phyloP scores from a whole-genome alignment of 1,139 yeast species.

The Yamadazyma diospyri region DNA sequence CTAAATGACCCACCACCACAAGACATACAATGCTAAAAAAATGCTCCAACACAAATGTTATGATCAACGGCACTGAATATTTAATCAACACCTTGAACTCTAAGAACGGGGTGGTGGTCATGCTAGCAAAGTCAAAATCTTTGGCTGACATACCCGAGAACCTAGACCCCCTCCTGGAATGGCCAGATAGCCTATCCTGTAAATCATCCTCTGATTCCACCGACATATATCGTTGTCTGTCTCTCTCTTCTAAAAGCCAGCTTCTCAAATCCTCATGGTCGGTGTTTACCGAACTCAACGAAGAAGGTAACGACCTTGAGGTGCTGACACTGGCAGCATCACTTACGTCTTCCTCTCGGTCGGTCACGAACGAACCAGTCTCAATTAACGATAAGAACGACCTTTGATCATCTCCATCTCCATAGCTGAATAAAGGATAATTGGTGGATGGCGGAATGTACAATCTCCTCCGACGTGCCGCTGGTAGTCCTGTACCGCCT shows the following conservation, averaged over 20 bases:
- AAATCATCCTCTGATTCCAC: conserved; percentile 20
- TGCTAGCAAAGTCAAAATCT: conserved; percentile 32
- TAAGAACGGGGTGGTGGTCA: conserved; percentile 39
- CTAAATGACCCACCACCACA: conserved; percentile 70
- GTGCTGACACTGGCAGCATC: conserved; percentile 53
- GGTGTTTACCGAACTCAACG: conserved; percentile 48
- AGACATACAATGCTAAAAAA: conserved; percentile 68
- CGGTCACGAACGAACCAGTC: conserved; percentile 39
- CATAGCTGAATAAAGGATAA: conserved; percentile 63
- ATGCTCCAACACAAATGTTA: conserved; percentile 70
- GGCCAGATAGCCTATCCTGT: conserved; percentile 14
- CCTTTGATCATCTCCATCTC: conserved; percentile 59
- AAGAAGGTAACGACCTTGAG: conserved; percentile 62
- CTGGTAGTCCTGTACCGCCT: conserved; percentile 31
- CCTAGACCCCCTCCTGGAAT: conserved; percentile 10
- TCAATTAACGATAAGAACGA: conserved; percentile 53
- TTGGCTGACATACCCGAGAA: conserved; percentile 13
- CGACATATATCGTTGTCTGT: conserved; percentile 37
- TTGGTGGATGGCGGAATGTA: conserved; percentile 74
- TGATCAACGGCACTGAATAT: conserved; percentile 60
- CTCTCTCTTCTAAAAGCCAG: conserved; percentile 70
- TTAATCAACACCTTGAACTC: conserved; percentile 50
- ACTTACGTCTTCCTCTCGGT: conserved; percentile 38
- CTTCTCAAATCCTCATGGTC: conserved; percentile 51
- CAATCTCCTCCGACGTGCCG: conserved; percentile 39